Evolutionary conservation across 148 eudicot genomes (phyloP), one percentile per base, ranked within the genome.

Genomic region (Vaccinium macrocarpon): DNA sequence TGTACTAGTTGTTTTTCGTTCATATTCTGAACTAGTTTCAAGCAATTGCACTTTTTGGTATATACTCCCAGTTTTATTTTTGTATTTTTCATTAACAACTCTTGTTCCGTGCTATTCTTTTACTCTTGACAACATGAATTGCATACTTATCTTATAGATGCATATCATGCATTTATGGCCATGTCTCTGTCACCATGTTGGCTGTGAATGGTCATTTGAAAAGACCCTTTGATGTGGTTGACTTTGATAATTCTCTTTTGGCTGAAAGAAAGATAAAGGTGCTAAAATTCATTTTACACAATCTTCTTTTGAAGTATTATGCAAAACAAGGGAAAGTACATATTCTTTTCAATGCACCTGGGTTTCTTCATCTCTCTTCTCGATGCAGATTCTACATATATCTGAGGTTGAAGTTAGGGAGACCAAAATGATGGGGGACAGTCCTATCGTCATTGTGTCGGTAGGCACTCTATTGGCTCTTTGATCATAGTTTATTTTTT

Each of bases 361-460:
- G 19, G 21, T 38, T 72, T 53, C 11, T 42, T 32, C 16, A 15
- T 49, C 73, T 61, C 68, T 83, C 52, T 82, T 53, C 5, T 81
- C 55, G 62, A 74, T 83, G 87, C 96, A 97, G 99, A 97, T 97
- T 87, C 84, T 95, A 82, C 99, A 97, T 85, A 81, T 95, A 75
- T 93, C 96, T 46, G 99, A 97, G 51, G 93, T 88, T 76, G 97
- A 95, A 73, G 91, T 95, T 55, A 89, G 91, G 86, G 99, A 93
- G 90, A 97, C 96, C 78, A 95, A 95, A 87, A 95, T 97, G 97
- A 92, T 93, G 98, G 99, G 99, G 57, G 90, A 86, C 75, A 93
- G 91, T 80, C 99, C 99, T 70, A 86, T 95, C 70, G 93, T 97
- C 42, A 92, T 95, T 85, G 89, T 97, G 16, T 83, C 42, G 85